Conservation (phyloP, 495 filamentous ascomycete genomes). For the Trichoderma erinaceum region DNA sequence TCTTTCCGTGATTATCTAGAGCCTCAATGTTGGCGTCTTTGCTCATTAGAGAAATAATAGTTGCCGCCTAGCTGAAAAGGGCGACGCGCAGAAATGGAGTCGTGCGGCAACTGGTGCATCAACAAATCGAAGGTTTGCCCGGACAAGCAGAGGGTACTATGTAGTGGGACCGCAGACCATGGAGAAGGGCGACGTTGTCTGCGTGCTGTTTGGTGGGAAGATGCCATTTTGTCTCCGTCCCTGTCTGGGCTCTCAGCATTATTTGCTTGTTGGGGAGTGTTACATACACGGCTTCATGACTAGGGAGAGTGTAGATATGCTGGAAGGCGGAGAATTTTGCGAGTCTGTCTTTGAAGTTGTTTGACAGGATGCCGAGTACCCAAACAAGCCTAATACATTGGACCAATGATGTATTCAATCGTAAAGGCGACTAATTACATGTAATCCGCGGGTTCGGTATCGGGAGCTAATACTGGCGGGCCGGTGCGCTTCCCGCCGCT, state of each 20-base stretch:
- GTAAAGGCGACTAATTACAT: too few relatives aligned
- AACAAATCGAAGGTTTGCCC: neutral
- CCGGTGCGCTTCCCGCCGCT: too few relatives aligned
- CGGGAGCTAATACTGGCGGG: too few relatives aligned
- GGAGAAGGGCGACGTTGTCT: neutral
- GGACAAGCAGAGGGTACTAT: neutral
- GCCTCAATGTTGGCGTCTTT: too few relatives aligned
- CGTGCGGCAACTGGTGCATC: neutral
- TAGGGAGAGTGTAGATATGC: neutral
- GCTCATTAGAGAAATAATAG: too few relatives aligned
- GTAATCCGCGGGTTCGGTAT: too few relatives aligned
- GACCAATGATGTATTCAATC: too few relatives aligned
- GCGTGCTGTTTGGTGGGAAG: neutral
- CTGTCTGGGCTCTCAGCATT: neutral
- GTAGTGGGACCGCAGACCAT: neutral
- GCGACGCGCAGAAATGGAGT: neutral
- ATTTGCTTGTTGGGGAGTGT: neutral
- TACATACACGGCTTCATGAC: neutral
- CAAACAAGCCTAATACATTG: too few relatives aligned
- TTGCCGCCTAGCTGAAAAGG: neutral
- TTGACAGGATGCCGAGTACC: too few relatives aligned
- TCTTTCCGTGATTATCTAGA: too few relatives aligned
- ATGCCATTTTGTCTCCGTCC: neutral
- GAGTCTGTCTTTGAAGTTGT: neutral
- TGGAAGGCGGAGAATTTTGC: neutral